Evolutionary conservation across 495 filamentous ascomycete genomes (phyloP), one percentile per base, ranked within the genome.

Genomic region (Lasiosphaeria miniovina): DNA sequence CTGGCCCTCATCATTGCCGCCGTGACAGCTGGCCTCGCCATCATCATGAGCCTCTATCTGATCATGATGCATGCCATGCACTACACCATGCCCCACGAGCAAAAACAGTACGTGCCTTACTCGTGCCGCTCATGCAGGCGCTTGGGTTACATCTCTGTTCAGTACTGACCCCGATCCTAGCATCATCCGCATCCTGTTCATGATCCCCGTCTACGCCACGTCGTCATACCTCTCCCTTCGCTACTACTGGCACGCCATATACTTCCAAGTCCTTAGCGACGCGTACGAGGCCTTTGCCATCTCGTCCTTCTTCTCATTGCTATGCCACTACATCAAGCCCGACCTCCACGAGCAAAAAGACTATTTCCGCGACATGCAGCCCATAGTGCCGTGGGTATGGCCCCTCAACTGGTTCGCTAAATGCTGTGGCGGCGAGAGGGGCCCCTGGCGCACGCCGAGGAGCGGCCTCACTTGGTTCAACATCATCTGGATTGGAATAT

Each of bases 381-480:
- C 81, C 34, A 82, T 90, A 3, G 83, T 82, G 65, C 76, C 78
- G 31, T 96, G 92, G 92, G 80, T 95, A 8, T 86, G 80, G 82
- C 90, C 91, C 3, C 59, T 94, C 32, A 80, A 64, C 64, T 88
- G 85, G 84, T 76, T 90, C 55, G 82, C 87, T 59, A 84, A 80
- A 56, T 89, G 85, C 60, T 87, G 84, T 58, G 85, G 87, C 14
- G 86, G 86, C 4, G 63, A 86, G 33, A 80, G 80, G 48, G 88
- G 89, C 4, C 75, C 80, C 7, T 89, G 88, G 82, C 81, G 90
- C 61, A 87, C 79, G 36, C 92, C 92, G 8, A 80, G 82, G 60
- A 96, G 87, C 73, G 92, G 92, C 1, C 76, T 96, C 74, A 96
- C 91, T 3, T 94, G 91, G 91, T 96, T 96, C 71, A 96, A 96